Conservation (phyloP, 768 basidiomycete genomes). For the Auriscalpium vulgare region DNA sequence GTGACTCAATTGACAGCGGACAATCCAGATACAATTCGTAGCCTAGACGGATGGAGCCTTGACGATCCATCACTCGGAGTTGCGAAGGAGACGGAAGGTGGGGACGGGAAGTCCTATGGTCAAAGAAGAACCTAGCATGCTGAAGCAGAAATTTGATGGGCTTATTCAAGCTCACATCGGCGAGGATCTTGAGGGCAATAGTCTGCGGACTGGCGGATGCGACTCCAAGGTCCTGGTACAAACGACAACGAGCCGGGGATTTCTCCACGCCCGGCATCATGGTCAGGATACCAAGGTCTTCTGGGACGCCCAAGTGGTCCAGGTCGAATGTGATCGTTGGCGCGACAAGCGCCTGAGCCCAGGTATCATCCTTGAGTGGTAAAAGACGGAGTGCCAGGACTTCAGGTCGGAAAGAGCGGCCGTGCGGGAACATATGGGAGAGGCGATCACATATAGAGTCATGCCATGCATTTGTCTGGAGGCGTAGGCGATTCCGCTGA, state of each 20-base stretch:
- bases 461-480: constrained; percentile 6
- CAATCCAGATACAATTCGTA: constrained; percentile 9
- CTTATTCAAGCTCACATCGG: not conserved
- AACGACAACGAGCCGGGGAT: constrained; percentile 4
- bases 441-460: not conserved
- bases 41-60: not conserved
- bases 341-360: not conserved
- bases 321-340: constrained; percentile 3
- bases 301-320: constrained; percentile 1
- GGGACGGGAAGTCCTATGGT: not conserved
- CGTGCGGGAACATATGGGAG: not conserved
- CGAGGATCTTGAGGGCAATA: constrained; percentile 9
- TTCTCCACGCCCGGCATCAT: constrained; percentile 1
- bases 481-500: not conserved
- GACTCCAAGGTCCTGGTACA: constrained; percentile 6
- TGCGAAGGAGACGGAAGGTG: constrained; percentile 1
- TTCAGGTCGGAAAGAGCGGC: not conserved
- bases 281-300: constrained; percentile 8
- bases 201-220: not conserved
- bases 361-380: constrained; percentile 4
- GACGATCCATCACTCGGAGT: constrained; percentile 7
- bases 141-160: not conserved
- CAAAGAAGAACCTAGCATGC: constrained; percentile 13
- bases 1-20: not conserved
- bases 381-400: constrained; percentile 4